phyloP scores from a whole-genome alignment of 352 stramenopile species.

The Globisporangium orthogonon region DNA sequence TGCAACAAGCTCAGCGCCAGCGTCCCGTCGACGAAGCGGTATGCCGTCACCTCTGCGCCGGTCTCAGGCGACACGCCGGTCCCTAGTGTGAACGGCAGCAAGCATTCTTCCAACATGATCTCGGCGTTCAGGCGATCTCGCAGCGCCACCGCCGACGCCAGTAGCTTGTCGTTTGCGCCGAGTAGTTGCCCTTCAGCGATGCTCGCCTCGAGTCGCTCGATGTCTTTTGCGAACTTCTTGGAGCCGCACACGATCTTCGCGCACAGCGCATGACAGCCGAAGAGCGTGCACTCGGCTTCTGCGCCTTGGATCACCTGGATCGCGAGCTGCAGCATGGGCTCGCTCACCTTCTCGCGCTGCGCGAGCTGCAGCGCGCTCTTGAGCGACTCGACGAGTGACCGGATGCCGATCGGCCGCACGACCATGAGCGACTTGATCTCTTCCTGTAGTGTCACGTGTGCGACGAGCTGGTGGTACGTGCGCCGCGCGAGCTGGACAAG shows the following conservation, averaged over 20 bases:
- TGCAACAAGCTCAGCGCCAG: constrained; percentile 48
- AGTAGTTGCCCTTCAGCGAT: constrained; percentile 42
- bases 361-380: constrained; percentile 48
- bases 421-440: constrained; percentile 73
- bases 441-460: constrained; percentile 65
- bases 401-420: constrained; percentile 62
- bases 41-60: constrained; percentile 22
- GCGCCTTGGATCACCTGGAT: constrained; percentile 63
- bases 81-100: constrained; percentile 38
- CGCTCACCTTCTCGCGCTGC: constrained; percentile 36
- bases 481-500: constrained; percentile 43
- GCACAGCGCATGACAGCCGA: constrained; percentile 60
- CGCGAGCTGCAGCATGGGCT: constrained; percentile 46
- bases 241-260: constrained; percentile 52
- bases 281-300: constrained; percentile 79
- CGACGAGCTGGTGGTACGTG: constrained; percentile 66
- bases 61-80: constrained; percentile 15
- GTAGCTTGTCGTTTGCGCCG: constrained; percentile 50
- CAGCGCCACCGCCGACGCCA: constrained; percentile 31
- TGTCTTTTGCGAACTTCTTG: constrained; percentile 41
- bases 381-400: constrained; percentile 57
- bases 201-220: constrained; percentile 58
- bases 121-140: constrained; percentile 61
- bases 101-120: constrained; percentile 49
- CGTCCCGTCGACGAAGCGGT: constrained; percentile 47